These are phyloP conservation scores for Fusarium virguliforme DNA, from an alignment of 2,329 filamentous ascomycete species.

Conservation along the genomic window DNA sequence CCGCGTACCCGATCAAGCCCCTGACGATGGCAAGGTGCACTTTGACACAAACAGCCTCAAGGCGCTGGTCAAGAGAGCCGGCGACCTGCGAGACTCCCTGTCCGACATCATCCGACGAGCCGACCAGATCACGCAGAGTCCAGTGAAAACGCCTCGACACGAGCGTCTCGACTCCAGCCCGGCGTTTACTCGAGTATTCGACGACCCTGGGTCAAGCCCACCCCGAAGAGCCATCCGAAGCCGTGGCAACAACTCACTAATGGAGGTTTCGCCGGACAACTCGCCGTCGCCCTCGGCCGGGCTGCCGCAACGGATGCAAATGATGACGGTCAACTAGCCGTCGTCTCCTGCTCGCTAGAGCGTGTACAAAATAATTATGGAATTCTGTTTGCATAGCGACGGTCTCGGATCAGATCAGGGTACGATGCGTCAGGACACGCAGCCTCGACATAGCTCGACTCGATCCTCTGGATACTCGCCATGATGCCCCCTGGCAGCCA, in stretches of 20 bases:
- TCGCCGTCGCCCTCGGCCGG: conserved; percentile 68
- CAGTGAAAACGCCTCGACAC: conserved; percentile 66
- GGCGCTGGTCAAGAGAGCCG: conserved; percentile 75
- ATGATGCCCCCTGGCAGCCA: conserved; percentile 10
- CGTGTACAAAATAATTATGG: conserved; percentile 54
- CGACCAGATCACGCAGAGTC: conserved; percentile 72
- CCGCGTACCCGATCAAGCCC: conserved; percentile 60
- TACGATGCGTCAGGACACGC: conserved; percentile 15
- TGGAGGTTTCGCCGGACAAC: conserved; percentile 68
- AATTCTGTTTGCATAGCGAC: conserved; percentile 59
- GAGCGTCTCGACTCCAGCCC: conserved; percentile 71
- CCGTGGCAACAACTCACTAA: conserved; percentile 69
- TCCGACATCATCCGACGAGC: conserved; percentile 73
- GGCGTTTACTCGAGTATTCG: conserved; percentile 78
- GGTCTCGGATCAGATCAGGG: conserved; percentile 47
- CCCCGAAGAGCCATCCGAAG: conserved; percentile 67
- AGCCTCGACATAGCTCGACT: conserved; percentile 25
- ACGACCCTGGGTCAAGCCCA: conserved; percentile 72
- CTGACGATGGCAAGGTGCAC: conserved; percentile 66
- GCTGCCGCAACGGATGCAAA: conserved; percentile 70
- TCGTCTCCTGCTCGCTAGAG: conserved; percentile 42
- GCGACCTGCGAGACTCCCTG: conserved; percentile 71
- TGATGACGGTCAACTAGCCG: conserved; percentile 74
- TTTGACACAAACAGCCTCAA: conserved; percentile 80
- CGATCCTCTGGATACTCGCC: conserved; percentile 31